Evolutionary conservation across 2,329 filamentous ascomycete species (phyloP).

Genomic region (Emergomyces africanus): DNA sequence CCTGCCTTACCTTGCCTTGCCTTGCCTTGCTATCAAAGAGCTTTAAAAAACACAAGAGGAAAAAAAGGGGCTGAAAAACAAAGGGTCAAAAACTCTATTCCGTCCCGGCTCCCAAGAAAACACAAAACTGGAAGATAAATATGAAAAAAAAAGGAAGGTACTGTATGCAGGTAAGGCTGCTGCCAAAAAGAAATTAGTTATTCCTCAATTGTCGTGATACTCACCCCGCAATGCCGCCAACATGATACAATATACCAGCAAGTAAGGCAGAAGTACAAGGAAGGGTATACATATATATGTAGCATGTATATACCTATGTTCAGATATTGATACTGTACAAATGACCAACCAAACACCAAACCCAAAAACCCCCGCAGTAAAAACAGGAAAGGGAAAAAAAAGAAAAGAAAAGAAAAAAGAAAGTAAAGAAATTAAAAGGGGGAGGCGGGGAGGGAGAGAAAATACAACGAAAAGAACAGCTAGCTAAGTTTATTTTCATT

Average conservation of each 20-base stretch:
- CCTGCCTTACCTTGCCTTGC: background rate
- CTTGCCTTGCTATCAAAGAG: background rate
- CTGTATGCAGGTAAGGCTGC: background rate
- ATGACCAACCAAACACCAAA: background rate
- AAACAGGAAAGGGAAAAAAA: too few relatives aligned
- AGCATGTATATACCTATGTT: background rate
- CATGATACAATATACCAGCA: background rate
- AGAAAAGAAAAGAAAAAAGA: too few relatives aligned
- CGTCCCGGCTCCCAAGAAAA: background rate
- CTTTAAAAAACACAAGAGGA: too few relatives aligned
- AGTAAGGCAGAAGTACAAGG: background rate
- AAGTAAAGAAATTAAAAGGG: background rate
- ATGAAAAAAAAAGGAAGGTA: background rate
- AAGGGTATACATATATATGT: background rate
- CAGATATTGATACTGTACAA: background rate
- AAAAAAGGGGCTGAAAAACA: background rate
- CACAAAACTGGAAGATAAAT: too few relatives aligned
- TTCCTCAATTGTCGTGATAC: background rate
- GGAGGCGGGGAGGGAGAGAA: background rate
- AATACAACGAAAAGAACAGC: constrained; percentile 4
- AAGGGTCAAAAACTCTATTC: background rate
- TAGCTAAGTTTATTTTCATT: background rate
- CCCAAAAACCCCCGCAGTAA: background rate
- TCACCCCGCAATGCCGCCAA: background rate
- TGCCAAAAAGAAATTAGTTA: background rate